Percentiles rank a stretch among this genome's conserved stretches.
phyloP scores from a whole-genome alignment of 75 land plant species.

The Sequoiadendron giganteum region DNA sequence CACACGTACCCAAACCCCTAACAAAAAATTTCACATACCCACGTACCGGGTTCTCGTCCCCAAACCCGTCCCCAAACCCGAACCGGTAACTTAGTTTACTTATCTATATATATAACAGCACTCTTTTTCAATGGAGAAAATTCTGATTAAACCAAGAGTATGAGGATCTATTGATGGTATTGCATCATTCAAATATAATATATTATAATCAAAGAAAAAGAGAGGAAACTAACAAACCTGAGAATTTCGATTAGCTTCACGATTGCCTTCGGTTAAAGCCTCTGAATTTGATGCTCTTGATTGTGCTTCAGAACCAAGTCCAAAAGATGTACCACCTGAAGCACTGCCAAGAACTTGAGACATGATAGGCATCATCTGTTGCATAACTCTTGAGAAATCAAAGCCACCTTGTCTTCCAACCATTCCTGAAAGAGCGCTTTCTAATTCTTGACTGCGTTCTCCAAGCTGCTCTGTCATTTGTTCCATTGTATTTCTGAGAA shows the following conservation, averaged over 20 bases:
- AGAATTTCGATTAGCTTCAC: constrained; percentile 7
- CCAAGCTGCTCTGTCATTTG: constrained; percentile 73
- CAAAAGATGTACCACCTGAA: constrained; percentile 6
- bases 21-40: no score
- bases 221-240: constrained; percentile 27
- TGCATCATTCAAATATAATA: not conserved
- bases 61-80: no score
- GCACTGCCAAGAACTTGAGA: constrained; percentile 58
- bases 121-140: not conserved
- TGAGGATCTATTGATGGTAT: not conserved
- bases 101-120: not conserved
- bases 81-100: no score
- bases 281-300: constrained; percentile 10
- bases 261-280: not conserved
- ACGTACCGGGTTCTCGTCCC: no score
- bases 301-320: constrained; percentile 1
- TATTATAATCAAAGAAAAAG: not conserved
- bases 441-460: constrained; percentile 30
- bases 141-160: not conserved
- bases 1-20: no score
- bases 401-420: constrained; percentile 52
- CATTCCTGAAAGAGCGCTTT: constrained; percentile 36
- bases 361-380: constrained; percentile 89
- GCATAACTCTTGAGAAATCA: constrained; percentile 71
- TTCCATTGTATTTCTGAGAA: constrained; percentile 49